These are phyloP conservation scores for Eucalyptus erythrocorys DNA, from an alignment of 345 rosid genomes.

Conservation along the genomic window DNA sequence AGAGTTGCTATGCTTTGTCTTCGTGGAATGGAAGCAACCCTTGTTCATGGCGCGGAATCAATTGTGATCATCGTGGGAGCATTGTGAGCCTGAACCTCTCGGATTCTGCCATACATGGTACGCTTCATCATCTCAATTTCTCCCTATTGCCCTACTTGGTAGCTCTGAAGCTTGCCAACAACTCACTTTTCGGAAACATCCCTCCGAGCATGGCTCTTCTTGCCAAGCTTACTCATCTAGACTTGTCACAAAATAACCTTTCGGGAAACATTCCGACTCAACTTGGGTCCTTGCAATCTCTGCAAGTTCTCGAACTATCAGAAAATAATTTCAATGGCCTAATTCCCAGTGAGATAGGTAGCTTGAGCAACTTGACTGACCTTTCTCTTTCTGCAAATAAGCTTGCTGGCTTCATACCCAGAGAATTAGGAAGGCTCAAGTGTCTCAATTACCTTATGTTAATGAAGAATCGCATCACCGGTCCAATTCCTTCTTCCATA, in stretches of 20 bases:
- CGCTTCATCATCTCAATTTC: not conserved
- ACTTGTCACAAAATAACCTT: not conserved
- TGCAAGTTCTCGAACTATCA: not conserved
- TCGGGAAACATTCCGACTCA: not conserved
- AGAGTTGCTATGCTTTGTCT: not conserved
- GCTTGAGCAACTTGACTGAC: too few species aligned
- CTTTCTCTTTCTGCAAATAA: not conserved
- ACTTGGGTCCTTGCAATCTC: not conserved
- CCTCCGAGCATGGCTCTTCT: not conserved
- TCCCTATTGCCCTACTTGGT: not conserved
- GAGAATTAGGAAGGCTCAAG: not conserved
- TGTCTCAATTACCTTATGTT: not conserved
- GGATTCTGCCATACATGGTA: not conserved
- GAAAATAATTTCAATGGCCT: too few species aligned
- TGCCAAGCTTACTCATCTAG: not conserved
- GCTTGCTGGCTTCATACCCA: not conserved
- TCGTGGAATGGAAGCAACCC: not conserved
- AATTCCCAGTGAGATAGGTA: too few species aligned
- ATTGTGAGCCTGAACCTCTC: not conserved
- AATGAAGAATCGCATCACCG: not conserved
- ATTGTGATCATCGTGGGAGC: not conserved
- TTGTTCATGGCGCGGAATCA: constrained; percentile 3
- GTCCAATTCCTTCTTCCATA: not conserved
- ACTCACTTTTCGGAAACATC: not conserved
- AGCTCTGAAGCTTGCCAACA: not conserved